phyloP scores from a whole-genome alignment of 2,329 filamentous ascomycete genomes.

The Sporothrix pallida region DNA sequence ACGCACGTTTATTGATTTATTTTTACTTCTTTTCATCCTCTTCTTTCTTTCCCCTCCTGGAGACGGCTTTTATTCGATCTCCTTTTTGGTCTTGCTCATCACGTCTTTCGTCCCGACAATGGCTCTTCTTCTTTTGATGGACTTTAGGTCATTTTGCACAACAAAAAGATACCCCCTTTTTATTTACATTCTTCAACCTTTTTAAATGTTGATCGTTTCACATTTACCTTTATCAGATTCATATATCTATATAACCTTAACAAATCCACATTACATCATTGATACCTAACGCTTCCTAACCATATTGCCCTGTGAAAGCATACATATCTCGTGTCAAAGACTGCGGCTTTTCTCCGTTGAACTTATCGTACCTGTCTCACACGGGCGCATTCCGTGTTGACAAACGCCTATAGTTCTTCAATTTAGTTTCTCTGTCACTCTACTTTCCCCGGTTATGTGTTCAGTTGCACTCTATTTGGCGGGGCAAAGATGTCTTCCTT shows the following conservation, averaged over 20 bases:
- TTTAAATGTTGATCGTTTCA: slow-evolving; percentile 6
- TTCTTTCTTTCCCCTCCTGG: not conserved
- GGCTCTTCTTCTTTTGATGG: slow-evolving; percentile 4
- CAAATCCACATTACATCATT: too few species aligned
- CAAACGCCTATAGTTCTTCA: not conserved
- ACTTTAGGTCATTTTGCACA: slow-evolving; percentile 4
- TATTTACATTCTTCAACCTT: not conserved
- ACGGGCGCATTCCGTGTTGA: not conserved
- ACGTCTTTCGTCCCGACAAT: not conserved
- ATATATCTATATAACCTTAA: not conserved
- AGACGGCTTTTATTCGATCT: slow-evolving; percentile 7
- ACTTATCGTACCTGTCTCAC: not conserved
- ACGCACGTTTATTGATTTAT: not conserved
- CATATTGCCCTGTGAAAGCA: too few species aligned
- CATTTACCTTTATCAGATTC: not conserved
- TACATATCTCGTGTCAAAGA: not conserved
- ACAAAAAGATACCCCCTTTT: slow-evolving; percentile 31
- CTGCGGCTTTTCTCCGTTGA: not conserved
- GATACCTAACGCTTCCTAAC: too few species aligned
- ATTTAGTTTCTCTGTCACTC: not conserved
- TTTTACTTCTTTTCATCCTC: slow-evolving; percentile 8
- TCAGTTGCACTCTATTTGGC: not conserved
- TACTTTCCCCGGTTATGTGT: not conserved
- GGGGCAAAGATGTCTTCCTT: not conserved
- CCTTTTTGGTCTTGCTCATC: slow-evolving; percentile 16